A percentile compares a stretch with the other conserved stretches of the same genome.
Conservation (phyloP, 768 basidiomycete species). For the Pleurotus cornucopiae region DNA sequence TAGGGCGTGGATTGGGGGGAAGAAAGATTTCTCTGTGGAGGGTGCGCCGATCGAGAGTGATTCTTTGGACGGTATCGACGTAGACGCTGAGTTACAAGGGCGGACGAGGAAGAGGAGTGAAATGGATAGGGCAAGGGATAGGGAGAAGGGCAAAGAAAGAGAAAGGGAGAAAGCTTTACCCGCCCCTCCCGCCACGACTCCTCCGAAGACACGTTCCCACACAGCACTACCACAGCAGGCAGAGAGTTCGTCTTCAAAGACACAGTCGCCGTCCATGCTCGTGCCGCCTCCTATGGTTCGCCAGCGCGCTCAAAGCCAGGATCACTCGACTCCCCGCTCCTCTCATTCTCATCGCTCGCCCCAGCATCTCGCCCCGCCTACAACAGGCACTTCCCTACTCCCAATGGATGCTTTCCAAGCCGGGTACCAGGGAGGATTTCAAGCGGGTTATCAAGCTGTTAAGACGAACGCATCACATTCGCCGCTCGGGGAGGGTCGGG, state of each 20-base stretch:
- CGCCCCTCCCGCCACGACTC: background rate
- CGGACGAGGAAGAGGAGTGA: background rate
- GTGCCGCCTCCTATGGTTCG: constrained; percentile 1
- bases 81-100: background rate
- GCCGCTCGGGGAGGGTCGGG: too few relatives aligned
- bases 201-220: background rate
- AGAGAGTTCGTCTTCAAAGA: background rate
- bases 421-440: too few relatives aligned
- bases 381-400: too few relatives aligned
- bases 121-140: background rate
- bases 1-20: constrained; percentile 1
- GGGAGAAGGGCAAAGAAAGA: background rate
- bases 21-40: background rate
- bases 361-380: too few relatives aligned
- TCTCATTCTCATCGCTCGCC: too few relatives aligned
- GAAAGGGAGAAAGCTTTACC: background rate
- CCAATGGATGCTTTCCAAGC: too few relatives aligned
- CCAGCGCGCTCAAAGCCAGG: background rate
- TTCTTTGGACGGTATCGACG: background rate
- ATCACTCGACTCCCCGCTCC: background rate
- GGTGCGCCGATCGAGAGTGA: background rate
- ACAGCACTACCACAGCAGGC: background rate
- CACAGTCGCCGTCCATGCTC: background rate
- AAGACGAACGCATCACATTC: too few relatives aligned
- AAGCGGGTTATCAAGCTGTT: too few relatives aligned